Evolutionary conservation across 73 alveolate genomes (phyloP).

Genomic region (Paramecium octaurelia): DNA sequence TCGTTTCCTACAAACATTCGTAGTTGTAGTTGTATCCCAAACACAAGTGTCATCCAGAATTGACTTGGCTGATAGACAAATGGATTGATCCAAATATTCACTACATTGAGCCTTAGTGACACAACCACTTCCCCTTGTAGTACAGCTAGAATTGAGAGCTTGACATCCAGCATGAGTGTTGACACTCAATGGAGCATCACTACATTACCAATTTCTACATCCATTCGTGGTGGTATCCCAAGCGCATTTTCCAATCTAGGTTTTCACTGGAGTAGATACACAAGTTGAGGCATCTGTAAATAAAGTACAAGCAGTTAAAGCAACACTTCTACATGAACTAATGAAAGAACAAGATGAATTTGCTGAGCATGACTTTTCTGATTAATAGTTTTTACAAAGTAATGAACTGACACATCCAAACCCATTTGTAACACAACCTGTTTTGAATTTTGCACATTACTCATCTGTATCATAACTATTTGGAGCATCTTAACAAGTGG

Average conservation of each 20-base stretch:
- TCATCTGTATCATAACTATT: not conserved
- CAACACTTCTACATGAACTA: not conserved
- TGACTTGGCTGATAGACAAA: constrained; percentile 6
- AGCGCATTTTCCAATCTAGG: not conserved
- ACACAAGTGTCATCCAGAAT: not conserved
- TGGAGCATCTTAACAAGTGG: not conserved
- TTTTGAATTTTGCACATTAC: not conserved
- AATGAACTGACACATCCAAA: not conserved
- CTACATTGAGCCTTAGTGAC: not conserved
- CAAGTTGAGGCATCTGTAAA: not conserved
- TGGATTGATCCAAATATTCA: not conserved
- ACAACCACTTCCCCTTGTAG: constrained; percentile 24
- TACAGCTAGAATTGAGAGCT: not conserved
- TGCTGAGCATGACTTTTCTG: not conserved
- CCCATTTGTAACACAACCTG: constrained; percentile 13
- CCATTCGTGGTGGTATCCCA: not conserved
- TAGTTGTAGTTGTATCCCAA: not conserved
- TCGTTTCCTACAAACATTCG: not conserved
- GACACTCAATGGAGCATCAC: not conserved
- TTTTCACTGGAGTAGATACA: not conserved
- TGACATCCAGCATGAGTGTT: constrained; percentile 14
- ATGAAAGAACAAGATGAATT: not conserved
- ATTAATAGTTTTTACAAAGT: not conserved
- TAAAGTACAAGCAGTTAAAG: not conserved
- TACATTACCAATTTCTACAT: constrained; percentile 5